Base-by-base conservation (phyloP, 345 rosid species). In the Boechera stricta region DNA sequence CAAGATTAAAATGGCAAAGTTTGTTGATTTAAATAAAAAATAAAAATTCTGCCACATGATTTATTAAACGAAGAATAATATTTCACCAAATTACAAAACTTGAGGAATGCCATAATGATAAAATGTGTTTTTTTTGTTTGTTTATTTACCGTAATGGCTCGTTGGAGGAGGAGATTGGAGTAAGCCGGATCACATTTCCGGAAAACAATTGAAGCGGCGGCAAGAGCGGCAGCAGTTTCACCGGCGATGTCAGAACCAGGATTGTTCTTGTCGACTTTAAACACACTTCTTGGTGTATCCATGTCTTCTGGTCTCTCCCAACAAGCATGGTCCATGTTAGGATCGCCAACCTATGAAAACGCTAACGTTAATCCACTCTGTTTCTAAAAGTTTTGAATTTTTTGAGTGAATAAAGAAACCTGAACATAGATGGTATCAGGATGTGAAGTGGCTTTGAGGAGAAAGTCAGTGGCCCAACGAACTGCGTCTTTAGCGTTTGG, bases 231-330 rank as follows among this genome's bases (percentile, higher is more conserved):
- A 0, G 98, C 99, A 2, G 83, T 87, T 87, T 95, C 99, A 4
- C 83, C 97, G 5, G 97, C 84, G 26, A 92, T 87, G 57, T 92
- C 97, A 1, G 98, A 88, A 12, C 98, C 98, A 2, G 99, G 98
- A 69, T 71, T 83, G 51, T 78, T 74, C 18, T 72, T 51, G 31
- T 82, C 84, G 15, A 92, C 87, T 28, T 81, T 85, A 76, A 81
- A 95, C 28, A 88, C 82, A 57, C 86, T 92, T 64, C 97, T 80
- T 5, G 87, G 75, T 0, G 95, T 90, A 82, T 92, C 98, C 97
- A 94, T 94, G 79, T 94, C 98, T 82, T 94, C 97, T 11, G 98
- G 97, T 79, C 98, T 89, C 72, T 90, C 91, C 97, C 98, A 92
- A 80, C 97, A 92, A 66, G 79, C 68, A 64, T 80, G 83, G 64